Evolutionary conservation across 768 basidiomycete genomes (phyloP), one percentile per base, ranked within the genome.

Genomic region (Suillus lakei): DNA sequence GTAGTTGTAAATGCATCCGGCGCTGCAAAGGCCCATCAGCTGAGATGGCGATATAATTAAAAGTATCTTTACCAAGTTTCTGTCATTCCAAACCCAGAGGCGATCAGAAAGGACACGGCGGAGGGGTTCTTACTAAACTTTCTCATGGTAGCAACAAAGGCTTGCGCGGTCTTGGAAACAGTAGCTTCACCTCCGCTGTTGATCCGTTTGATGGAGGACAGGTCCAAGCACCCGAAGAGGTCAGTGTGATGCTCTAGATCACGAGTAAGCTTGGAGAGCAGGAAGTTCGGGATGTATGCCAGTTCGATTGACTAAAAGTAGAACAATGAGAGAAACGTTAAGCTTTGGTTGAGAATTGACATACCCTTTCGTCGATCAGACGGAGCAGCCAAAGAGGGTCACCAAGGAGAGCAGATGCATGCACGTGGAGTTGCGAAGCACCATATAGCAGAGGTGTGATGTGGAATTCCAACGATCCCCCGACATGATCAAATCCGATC

Each of bases 401-500:
- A 2, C 70, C 69, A 23, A 72, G 68, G 41, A 77, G 70, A 28
- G 60, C 69, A 39, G 70, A 71, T 18, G 69, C 67, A 26, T 72
- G 68, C 36, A 73, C 67, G 36, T 70, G 67, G 28, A 74, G 50
- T 38, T 72, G 72, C 9, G 70, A 71, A 46, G 71, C 67, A 10
- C 78, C 79, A 43, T 73, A 77, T 15, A 76, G 66, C 36, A 76
- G 67, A n/a, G 81, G 76, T 0, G 80, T 74, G 2, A 83, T 64
- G 59, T 83, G 82, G 64, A 82, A 73, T 58, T 83, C 82, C 3
- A 81, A 72, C 0, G 80, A 76, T 44, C 79, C 80, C 4, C 81
- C 82, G 39, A 83, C 80, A 55, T 83, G 82, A 59, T 83, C 82
- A 54, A 83, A 81, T 18, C 79, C 80, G 10, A 83, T 81, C 82